Base-by-base conservation (phyloP, 2,329 filamentous ascomycete species). In the Dactylellina leptospora region DNA sequence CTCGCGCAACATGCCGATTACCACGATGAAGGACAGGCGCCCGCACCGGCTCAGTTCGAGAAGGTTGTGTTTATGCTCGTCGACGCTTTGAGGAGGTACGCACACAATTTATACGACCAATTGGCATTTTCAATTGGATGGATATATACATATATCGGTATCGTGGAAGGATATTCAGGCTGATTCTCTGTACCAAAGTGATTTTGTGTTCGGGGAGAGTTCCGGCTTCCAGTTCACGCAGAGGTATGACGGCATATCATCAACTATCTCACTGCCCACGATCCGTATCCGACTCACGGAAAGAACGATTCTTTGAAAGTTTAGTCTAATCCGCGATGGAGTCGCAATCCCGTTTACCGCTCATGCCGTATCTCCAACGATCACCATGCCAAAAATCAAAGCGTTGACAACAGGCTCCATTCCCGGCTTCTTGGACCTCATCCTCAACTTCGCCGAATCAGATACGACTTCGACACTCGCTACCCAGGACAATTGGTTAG, bases 351-450 rank as follows among this genome's bases (percentile, higher is more conserved):
- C 95, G 2, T 99, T 96, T 79, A 99, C 95, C 28, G 93, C 93
- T 30, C 90, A 96, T 84, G 95, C 95, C 16, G 90, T 91, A n/a
- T 92, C 96, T 55, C 95, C 95, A 1, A 99, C 95, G 5, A 93
- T 99, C 73, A 99, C 95, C 16, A 97, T 99, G 95, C 95, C 95
- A 42, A 88, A 93, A 74, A 88, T 99, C 77, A 99, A 99, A 82
- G 92, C 95, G 51, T 92, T 99, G 74, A 99, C 95, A 0, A 97
- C 95, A 0, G 95, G 95, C 73, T 97, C 93, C 1, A 95, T 96
- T n/a, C 95, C 95, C 2, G 97, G 93, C 1, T 99, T 99, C 80
- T 86, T 97, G 71, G 95, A 99, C 79, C 90, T 97, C 13, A 96
- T 99, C 73, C 85, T 99, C 69, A 99, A 97, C 78, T 91, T 99